Conservation (phyloP, 179 eudicot genomes). For the Beta corolliflora region DNA sequence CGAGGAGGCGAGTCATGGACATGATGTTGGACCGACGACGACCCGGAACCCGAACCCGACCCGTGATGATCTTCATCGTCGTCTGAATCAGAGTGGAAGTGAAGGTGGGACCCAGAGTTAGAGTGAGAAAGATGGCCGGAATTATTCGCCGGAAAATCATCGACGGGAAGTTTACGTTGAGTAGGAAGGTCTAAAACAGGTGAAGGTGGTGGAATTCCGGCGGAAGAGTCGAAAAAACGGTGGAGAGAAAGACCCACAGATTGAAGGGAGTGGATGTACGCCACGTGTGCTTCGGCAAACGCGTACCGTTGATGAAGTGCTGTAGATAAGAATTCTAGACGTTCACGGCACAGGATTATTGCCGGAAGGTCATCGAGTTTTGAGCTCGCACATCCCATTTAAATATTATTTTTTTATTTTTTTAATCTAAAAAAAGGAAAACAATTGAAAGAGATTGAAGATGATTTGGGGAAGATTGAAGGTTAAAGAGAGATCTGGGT, state of each 20-base stretch:
- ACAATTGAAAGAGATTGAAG: background rate
- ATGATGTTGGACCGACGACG: conserved; percentile 23
- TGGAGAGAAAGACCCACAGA: conserved; percentile 54
- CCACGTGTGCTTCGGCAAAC: conserved; percentile 63
- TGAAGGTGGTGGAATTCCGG: conserved; percentile 10
- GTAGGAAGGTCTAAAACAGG: conserved; percentile 53
- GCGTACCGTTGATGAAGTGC: conserved; percentile 63
- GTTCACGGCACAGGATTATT: conserved; percentile 66
- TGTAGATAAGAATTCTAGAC: conserved; percentile 49
- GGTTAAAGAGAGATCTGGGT: conserved; percentile 16
- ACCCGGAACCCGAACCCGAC: conserved; percentile 21
- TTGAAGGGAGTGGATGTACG: conserved; percentile 60
- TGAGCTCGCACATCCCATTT: conserved; percentile 83
- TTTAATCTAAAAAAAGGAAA: background rate
- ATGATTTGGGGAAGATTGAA: background rate
- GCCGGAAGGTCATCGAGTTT: conserved; percentile 86
- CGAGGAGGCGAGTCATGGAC: background rate
- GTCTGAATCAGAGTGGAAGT: conserved; percentile 53
- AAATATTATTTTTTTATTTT: background rate
- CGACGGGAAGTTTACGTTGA: conserved; percentile 34
- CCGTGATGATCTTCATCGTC: background rate
- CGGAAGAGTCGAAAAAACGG: conserved; percentile 48
- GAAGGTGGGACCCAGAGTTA: conserved; percentile 63
- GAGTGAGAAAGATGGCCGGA: conserved; percentile 40
- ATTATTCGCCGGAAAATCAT: background rate